A percentile compares a stretch with the other conserved stretches of the same genome.
Conservation (phyloP, 768 basidiomycete genomes). For the Trametes villosa region DNA sequence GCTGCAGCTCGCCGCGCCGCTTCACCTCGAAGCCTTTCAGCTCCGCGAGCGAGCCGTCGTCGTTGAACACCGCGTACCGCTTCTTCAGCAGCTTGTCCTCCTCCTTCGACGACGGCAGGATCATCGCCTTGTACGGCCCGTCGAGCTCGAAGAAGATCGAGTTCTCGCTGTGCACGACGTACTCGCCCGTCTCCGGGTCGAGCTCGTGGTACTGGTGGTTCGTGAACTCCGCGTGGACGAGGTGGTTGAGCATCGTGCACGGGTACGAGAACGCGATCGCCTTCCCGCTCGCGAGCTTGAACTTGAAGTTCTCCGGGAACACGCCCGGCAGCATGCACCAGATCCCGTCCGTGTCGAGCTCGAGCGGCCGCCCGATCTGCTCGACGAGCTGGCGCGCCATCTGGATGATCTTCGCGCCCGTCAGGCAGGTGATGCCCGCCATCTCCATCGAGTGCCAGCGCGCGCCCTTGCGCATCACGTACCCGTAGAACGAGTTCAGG, state of each 20-base stretch:
- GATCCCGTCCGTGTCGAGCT: conserved; percentile 98
- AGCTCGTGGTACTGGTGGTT: conserved; percentile 98
- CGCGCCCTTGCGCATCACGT: conserved; percentile 99
- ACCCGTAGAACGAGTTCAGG: conserved; percentile 99
- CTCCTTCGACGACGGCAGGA: conserved; percentile 97
- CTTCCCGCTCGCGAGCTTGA: conserved; percentile 88
- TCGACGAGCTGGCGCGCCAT: conserved; percentile 98
- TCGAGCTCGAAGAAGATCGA: conserved; percentile 99
- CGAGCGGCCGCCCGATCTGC: conserved; percentile 95
- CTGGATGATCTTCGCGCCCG: conserved; percentile 97
- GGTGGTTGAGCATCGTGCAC: conserved; percentile 99
- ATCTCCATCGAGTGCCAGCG: conserved; percentile 99
- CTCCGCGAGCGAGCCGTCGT: conserved; percentile 96
- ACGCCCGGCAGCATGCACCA: conserved; percentile 99
- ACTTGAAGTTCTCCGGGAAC: conserved; percentile 98
- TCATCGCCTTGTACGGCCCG: conserved; percentile 99
- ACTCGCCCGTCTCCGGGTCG: conserved; percentile 82
- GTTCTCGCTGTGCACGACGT: conserved; percentile 90
- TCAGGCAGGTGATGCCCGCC: conserved; percentile 98
- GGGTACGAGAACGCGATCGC: conserved; percentile 91
- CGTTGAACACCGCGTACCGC: conserved; percentile 98
- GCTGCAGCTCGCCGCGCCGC: conserved; percentile 93
- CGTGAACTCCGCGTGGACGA: conserved; percentile 93
- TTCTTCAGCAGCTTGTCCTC: conserved; percentile 99
- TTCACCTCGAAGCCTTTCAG: conserved; percentile 99